Conservation (phyloP, 2,329 filamentous ascomycete species). For the Cryphonectria parasitica region DNA sequence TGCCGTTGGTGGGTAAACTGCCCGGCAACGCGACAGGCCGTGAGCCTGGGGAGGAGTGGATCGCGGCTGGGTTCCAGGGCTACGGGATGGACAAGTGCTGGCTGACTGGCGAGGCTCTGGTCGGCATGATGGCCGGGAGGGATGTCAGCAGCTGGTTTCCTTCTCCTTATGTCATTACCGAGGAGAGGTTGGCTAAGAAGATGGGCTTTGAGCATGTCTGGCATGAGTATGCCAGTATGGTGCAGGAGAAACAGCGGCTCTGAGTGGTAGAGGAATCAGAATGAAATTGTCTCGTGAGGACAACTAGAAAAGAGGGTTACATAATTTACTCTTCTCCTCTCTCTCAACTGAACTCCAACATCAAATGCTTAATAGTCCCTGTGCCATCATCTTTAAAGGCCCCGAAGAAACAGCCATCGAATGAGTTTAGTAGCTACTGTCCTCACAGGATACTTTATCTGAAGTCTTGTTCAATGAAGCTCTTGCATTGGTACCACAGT, state of each 20-base stretch:
- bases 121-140: slow-evolving; percentile 8
- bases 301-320: not conserved
- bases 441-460: too few species aligned
- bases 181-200: not conserved
- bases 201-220: not conserved
- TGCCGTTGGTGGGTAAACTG: slow-evolving; percentile 36
- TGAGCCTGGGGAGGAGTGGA: slow-evolving; percentile 34
- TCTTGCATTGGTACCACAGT: too few species aligned
- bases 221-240: not conserved
- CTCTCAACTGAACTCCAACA: too few species aligned
- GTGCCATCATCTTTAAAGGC: too few species aligned
- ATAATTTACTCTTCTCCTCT: not conserved
- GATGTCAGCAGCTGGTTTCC: slow-evolving; percentile 13
- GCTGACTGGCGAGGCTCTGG: slow-evolving; percentile 36
- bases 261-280: not conserved
- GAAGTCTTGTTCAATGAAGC: too few species aligned
- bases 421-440: too few species aligned
- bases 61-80: slow-evolving; percentile 38
- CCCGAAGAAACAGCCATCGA: too few species aligned
- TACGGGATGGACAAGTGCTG: slow-evolving; percentile 39
- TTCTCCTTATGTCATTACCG: slow-evolving; percentile 1
- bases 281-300: not conserved
- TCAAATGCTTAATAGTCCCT: too few species aligned
- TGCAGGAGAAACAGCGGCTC: not conserved
- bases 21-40: slow-evolving; percentile 28